Conservation (phyloP, 768 basidiomycete species). For the Wakefieldia striispora region DNA sequence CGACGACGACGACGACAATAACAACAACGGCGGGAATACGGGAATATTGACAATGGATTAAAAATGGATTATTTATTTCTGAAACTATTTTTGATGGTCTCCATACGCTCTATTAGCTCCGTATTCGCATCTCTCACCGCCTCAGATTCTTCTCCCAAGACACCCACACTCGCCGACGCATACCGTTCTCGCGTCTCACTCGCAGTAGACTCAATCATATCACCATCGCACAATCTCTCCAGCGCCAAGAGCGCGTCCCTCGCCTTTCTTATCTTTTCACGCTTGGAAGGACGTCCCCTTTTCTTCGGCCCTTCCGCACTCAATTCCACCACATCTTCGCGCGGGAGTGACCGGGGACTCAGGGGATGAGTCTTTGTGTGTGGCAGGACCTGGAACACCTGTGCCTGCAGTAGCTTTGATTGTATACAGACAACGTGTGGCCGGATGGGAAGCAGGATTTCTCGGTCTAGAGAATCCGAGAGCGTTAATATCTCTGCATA, state of each 20-base stretch:
- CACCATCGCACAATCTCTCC: conserved; percentile 46
- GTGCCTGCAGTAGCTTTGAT: conserved; percentile 43
- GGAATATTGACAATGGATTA: too few relatives aligned
- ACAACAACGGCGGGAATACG: not conserved
- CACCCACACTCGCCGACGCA: conserved; percentile 37
- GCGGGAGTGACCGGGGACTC: conserved; percentile 65
- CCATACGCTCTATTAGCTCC: conserved; percentile 51
- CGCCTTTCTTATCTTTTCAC: conserved; percentile 56
- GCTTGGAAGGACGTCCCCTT: conserved; percentile 62
- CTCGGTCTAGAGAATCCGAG: conserved; percentile 42
- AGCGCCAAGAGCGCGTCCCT: conserved; percentile 47
- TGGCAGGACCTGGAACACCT: conserved; percentile 63
- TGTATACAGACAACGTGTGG: conserved; percentile 52
- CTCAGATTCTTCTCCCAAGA: conserved; percentile 38
- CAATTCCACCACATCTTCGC: conserved; percentile 57
- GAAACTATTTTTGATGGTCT: conserved; percentile 21
- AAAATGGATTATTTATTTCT: too few relatives aligned
- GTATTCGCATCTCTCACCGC: conserved; percentile 40
- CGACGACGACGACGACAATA: not conserved
- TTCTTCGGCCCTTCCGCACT: conserved; percentile 37
- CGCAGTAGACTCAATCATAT: conserved; percentile 20
- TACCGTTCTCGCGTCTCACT: conserved; percentile 41
- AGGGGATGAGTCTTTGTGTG: conserved; percentile 44
- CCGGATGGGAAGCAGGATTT: conserved; percentile 44
- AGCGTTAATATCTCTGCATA: conserved; percentile 49